Evolutionary conservation across 441 rosid species (phyloP).

Genomic region (Eutrema salsugineum): DNA sequence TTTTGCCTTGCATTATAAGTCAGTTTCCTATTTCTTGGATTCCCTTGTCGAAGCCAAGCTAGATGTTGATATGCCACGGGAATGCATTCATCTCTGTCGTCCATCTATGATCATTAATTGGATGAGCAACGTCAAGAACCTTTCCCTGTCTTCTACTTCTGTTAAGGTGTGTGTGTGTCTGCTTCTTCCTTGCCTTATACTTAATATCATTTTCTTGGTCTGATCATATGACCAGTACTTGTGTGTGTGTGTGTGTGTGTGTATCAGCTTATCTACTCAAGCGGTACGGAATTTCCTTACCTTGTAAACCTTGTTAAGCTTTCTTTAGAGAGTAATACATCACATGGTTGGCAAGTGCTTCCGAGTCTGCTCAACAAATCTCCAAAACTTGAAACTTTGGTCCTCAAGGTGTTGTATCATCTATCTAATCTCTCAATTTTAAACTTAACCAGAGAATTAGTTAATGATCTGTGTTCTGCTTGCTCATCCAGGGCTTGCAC

Average conservation of each 20-base stretch:
- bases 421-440: not conserved
- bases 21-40: not conserved
- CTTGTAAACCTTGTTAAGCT: conserved; percentile 5
- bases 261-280: too few species aligned
- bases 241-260: too few species aligned
- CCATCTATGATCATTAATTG: too few species aligned
- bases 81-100: too few species aligned
- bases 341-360: not conserved
- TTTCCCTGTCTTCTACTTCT: not conserved
- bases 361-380: not conserved
- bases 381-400: not conserved
- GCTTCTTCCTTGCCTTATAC: not conserved
- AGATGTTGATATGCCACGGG: too few species aligned
- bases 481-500: conserved; percentile 5
- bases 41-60: not conserved
- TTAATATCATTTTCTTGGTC: not conserved
- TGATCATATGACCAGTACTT: too few species aligned
- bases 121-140: not conserved
- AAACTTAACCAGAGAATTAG: not conserved
- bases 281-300: too few species aligned
- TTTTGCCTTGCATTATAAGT: not conserved
- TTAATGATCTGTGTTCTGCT: not conserved
- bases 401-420: not conserved
- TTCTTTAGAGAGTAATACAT: not conserved
- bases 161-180: not conserved